These are phyloP conservation scores for Stenocarpella maydis DNA, from an alignment of 2,329 filamentous ascomycete genomes.

Conservation along the genomic window DNA sequence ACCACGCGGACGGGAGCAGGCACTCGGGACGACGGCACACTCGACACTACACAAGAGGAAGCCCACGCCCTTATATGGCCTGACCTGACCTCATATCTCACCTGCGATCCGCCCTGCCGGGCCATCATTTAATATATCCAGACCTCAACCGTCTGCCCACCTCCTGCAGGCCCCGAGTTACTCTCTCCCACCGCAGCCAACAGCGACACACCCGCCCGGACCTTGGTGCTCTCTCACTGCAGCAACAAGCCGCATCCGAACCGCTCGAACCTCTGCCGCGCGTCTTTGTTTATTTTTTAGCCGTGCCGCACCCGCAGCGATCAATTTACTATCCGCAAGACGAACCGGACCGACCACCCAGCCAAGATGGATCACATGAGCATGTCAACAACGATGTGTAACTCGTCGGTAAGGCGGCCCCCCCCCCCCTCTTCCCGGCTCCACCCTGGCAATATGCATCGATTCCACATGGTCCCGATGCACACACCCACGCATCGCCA, in stretches of 20 bases:
- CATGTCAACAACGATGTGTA: conserved; percentile 28
- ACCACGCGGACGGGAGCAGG: not conserved
- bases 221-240: conserved; percentile 13
- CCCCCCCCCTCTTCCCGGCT: too few relatives aligned
- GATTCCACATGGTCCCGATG: too few relatives aligned
- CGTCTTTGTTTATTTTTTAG: not conserved
- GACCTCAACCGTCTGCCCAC: conserved; percentile 9
- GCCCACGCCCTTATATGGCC: not conserved
- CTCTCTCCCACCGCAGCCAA: too few relatives aligned
- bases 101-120: conserved; percentile 14
- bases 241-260: not conserved
- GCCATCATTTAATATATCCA: conserved; percentile 4
- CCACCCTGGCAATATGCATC: not conserved
- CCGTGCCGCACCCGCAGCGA: not conserved
- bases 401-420: conserved; percentile 28
- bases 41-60: not conserved
- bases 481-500: too few relatives aligned
- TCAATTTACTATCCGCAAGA: too few relatives aligned
- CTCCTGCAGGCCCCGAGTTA: too few relatives aligned
- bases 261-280: too few relatives aligned
- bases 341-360: too few relatives aligned
- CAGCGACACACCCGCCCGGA: too few relatives aligned
- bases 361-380: conserved; percentile 33
- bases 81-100: conserved; percentile 3
- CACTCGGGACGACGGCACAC: not conserved